Evolutionary conservation across 768 basidiomycete species (phyloP), one percentile per base, ranked within the genome.

Genomic region (Termitomyces sp.): DNA sequence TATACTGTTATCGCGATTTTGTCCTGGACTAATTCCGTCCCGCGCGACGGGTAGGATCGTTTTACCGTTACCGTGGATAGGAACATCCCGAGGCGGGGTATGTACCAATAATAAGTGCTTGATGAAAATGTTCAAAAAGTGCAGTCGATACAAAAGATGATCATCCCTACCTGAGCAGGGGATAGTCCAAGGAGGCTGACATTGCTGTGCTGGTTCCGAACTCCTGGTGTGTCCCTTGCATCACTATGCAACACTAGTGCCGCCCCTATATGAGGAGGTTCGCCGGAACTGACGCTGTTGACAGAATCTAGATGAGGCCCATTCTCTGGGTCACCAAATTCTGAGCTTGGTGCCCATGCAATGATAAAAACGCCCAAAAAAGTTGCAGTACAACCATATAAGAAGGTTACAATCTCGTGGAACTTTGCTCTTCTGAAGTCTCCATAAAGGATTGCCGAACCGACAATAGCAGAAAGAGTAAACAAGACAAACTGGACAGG

Each of bases 401-500:
- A 64, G 70, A 94, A 94, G 6, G 88, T 91, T 45, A 93, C 76
- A 55, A 90, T 80, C 63, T 89, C 83, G 66, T 94, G 88, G 66
- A 94, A 89, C 10, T 82, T 80, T 12, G 91, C 85, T 56, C 82
- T 83, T 60, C 83, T 79, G 73, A 99, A 99, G 69, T 99, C 96
- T 23, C 91, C 89, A 66, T 96, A 99, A 1, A 99, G 79, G 15
- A 99, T 86, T 1, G 91, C 93, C 4, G 93, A 95, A 25, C 95
- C 96, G 52, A 91, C 74, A 61, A 99, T 95, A 5, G 92, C 93
- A 5, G 91, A 93, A 33, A 98, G 76, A 23, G 91, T 95, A 74
- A 98, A 98, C 53, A 94, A 78, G 29, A 96, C 93, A 67, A 97
- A 98, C 75, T 98, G 95, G 13, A 86, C 87, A 5, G 95, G 96